A percentile compares a stretch with the other conserved stretches of the same genome.
Conservation (phyloP, 192 early-diverging fungal genomes). For the Lunasporangiospora selenospora region DNA sequence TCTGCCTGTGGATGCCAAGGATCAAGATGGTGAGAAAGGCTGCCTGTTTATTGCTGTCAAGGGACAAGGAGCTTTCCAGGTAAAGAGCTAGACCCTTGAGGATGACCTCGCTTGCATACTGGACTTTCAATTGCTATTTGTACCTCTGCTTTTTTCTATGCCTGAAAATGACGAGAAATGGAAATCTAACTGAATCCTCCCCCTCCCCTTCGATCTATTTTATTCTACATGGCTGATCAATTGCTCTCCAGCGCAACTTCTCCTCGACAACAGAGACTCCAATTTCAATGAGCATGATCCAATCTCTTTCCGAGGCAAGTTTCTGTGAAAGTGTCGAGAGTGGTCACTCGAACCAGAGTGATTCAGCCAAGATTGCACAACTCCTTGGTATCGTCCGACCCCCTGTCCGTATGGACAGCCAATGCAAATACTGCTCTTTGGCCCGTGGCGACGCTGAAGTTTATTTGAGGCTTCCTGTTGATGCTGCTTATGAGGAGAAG, state of each 20-base stretch:
- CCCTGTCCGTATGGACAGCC: slow-evolving; percentile 94
- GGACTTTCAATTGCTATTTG: no score
- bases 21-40: slow-evolving; percentile 74
- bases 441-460: slow-evolving; percentile 94
- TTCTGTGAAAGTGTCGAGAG: slow-evolving; percentile 98
- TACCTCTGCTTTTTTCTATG: no score
- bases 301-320: slow-evolving; percentile 61
- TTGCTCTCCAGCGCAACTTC: slow-evolving; percentile 61
- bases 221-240: not conserved
- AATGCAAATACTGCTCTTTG: slow-evolving; percentile 96
- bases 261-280: slow-evolving; percentile 58
- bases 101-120: no score
- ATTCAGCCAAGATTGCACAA: slow-evolving; percentile 78
- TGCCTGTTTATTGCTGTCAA: slow-evolving; percentile 87
- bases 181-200: no score
- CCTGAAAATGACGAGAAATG: no score
- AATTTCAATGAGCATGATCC: slow-evolving; percentile 66
- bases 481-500: slow-evolving; percentile 90
- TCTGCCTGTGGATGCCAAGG: slow-evolving; percentile 65
- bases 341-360: slow-evolving; percentile 87
- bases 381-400: slow-evolving; percentile 80
- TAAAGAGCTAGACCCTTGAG: no score
- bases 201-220: not conserved
- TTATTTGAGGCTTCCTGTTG: slow-evolving; percentile 86
- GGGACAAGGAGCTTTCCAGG: slow-evolving; percentile 92